Evolutionary conservation across 768 basidiomycete species (phyloP), one percentile per base, ranked within the genome.

Genomic region (Lanmaoa rubissima): DNA sequence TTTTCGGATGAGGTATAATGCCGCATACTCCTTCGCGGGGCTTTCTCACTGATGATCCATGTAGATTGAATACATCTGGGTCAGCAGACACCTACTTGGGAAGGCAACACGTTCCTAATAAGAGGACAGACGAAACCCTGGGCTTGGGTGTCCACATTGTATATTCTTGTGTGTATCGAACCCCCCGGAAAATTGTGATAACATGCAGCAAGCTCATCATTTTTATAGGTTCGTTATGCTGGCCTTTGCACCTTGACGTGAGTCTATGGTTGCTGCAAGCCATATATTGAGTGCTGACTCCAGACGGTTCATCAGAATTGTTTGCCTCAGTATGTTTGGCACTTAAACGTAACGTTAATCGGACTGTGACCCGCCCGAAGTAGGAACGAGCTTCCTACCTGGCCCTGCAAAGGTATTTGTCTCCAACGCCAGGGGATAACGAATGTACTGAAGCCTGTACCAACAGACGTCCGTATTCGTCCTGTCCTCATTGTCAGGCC

Each of bases 61-160:
- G 24, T 39, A 58, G 57, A 26, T 58, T 24, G 48, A 58, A 28
- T 39, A 58, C 21, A 35, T 58, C 4, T 58, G 57, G 57, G 57
- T 58, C n/a, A 35, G 53, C 4, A 13, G 3, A 35, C 31, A 17
- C 14, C 16, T 28, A 17, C 3, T 11, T 38, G 11, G 24, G 16
- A 13, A 26, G 36, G 14, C 16, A 13, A 26, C 7, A 3, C 5
- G 26, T 26, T 26, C 10, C 44, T 47, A 12, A 57, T 13, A 5
- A 5, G 9, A 12, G 11, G 9, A 12, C 32, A 57, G 55, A 46
- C 17, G 17, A 57, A 47, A 14, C 53, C 21, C 1, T 55, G 53
- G 48, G 39, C 13, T n/a, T 40, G 53, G 47, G 53, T 58, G 9
- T 49, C 57, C 11, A 2, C 14, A 1, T 14, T 58, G 36, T 58